Conservation (phyloP, 768 basidiomycete species). For the Podaxis sp. region DNA sequence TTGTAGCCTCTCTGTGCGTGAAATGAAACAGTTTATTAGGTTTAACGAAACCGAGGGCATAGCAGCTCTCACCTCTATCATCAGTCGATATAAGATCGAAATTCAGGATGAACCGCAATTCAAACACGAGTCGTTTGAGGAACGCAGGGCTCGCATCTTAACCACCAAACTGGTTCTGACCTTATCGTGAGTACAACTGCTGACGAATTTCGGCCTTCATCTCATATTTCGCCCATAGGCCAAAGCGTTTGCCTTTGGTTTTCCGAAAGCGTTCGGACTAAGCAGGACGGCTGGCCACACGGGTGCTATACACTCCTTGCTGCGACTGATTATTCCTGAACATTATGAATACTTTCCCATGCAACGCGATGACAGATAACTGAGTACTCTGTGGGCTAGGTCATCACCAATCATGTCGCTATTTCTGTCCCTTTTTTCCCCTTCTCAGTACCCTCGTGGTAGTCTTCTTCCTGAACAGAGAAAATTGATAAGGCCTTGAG, state of each 20-base stretch:
- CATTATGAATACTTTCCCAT: not conserved
- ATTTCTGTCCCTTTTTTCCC: too few relatives aligned
- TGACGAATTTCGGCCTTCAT: not conserved
- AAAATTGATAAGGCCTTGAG: too few relatives aligned
- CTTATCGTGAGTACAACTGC: slow-evolving; percentile 38
- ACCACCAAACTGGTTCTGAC: slow-evolving; percentile 36
- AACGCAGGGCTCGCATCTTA: slow-evolving; percentile 43
- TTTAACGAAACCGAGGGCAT: slow-evolving; percentile 55
- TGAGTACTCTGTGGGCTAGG: too few relatives aligned
- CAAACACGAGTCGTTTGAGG: slow-evolving; percentile 44
- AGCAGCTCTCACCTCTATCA: slow-evolving; percentile 49
- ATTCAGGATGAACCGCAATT: slow-evolving; percentile 52
- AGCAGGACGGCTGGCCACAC: not conserved
- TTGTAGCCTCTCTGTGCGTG: not conserved
- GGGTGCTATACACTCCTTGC: not conserved
- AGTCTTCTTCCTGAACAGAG: too few relatives aligned
- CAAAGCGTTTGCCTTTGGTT: slow-evolving; percentile 24
- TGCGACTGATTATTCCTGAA: not conserved
- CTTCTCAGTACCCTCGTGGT: too few relatives aligned
- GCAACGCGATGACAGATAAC: too few relatives aligned
- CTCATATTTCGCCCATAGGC: slow-evolving; percentile 17
- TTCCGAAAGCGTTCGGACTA: slow-evolving; percentile 17
- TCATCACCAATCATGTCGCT: too few relatives aligned
- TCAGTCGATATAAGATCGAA: slow-evolving; percentile 45
- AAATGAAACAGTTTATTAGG: slow-evolving; percentile 22